These are phyloP conservation scores for Scenedesmus sp. DNA, from an alignment of 163 green algal species.

Conservation along the genomic window DNA sequence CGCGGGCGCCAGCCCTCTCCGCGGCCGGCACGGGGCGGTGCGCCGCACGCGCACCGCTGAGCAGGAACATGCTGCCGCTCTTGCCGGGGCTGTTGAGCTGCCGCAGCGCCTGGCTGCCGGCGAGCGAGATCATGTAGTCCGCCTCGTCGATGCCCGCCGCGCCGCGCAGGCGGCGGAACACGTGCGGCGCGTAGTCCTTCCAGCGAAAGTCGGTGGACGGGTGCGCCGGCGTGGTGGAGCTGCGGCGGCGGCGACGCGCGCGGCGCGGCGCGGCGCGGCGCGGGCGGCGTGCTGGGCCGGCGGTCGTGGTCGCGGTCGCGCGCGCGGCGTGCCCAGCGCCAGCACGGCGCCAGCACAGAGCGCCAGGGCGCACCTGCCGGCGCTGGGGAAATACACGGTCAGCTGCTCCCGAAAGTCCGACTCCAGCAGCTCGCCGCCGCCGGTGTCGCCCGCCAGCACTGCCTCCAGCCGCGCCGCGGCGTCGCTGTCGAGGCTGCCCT, in stretches of 20 bases:
- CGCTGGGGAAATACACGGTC: conserved; percentile 60
- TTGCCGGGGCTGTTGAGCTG: conserved; percentile 81
- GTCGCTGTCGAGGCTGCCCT: neutral
- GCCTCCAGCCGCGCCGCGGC: neutral
- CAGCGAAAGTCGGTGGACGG: conserved; percentile 90
- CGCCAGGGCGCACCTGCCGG: conserved; percentile 49
- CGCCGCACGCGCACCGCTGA: conserved; percentile 51
- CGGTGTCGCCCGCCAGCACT: neutral
- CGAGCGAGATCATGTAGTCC: conserved; percentile 95
- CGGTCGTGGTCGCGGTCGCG: too few species aligned
- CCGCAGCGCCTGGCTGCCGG: conserved; percentile 67
- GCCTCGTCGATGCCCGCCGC: conserved; percentile 82
- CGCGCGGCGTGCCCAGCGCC: neutral
- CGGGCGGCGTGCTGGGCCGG: neutral
- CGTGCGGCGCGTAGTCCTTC: conserved; percentile 95
- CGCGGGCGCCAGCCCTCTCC: too few species aligned
- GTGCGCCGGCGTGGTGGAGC: conserved; percentile 72
- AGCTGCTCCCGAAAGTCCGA: conserved; percentile 52
- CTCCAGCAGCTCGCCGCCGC: conserved; percentile 7
- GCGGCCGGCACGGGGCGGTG: too few species aligned
- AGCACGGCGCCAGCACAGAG: neutral
- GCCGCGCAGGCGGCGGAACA: conserved; percentile 88
- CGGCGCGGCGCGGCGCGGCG: too few species aligned
- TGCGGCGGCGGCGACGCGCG: conserved; percentile 23
- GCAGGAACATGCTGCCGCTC: conserved; percentile 84